A percentile compares a stretch with the other conserved stretches of the same genome.
These are phyloP conservation scores for Trypethelium eluteriae DNA, from an alignment of 495 filamentous ascomycete genomes.

Conservation along the genomic window DNA sequence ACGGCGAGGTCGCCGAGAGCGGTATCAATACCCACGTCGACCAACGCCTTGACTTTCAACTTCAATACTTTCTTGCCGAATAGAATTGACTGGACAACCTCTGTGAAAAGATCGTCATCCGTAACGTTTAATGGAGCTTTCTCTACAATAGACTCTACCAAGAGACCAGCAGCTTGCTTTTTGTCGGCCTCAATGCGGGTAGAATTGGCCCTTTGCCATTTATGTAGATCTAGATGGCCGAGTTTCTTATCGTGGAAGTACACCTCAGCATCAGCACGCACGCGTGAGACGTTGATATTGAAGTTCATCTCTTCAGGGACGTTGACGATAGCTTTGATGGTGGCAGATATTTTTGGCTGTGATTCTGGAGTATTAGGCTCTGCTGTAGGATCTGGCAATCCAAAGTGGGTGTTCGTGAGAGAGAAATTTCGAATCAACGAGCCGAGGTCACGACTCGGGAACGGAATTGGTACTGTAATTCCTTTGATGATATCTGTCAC, in stretches of 20 bases:
- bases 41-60: constrained; percentile 66
- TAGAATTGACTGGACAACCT: constrained; percentile 65
- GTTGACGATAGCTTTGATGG: constrained; percentile 64
- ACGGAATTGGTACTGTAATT: constrained; percentile 74
- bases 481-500: constrained; percentile 68
- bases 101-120: constrained; percentile 62
- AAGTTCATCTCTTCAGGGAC: constrained; percentile 84
- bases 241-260: constrained; percentile 67
- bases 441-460: constrained; percentile 72
- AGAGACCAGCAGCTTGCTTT: constrained; percentile 47
- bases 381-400: constrained; percentile 67
- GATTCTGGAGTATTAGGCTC: constrained; percentile 66
- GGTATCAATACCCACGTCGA: constrained; percentile 74
- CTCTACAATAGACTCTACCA: constrained; percentile 65
- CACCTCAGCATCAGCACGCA: constrained; percentile 70
- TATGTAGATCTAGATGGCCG: constrained; percentile 62
- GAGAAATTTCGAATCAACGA: constrained; percentile 79
- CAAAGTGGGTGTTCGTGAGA: constrained; percentile 73
- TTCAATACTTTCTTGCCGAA: constrained; percentile 59
- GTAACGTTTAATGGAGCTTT: constrained; percentile 76
- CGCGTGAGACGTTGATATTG: constrained; percentile 60
- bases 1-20: constrained; percentile 70
- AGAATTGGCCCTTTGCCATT: constrained; percentile 85
- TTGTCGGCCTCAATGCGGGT: constrained; percentile 50
- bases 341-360: constrained; percentile 70